Evolutionary conservation across 2,329 filamentous ascomycete species (phyloP).

Genomic region (Metarhizium guizhouense): DNA sequence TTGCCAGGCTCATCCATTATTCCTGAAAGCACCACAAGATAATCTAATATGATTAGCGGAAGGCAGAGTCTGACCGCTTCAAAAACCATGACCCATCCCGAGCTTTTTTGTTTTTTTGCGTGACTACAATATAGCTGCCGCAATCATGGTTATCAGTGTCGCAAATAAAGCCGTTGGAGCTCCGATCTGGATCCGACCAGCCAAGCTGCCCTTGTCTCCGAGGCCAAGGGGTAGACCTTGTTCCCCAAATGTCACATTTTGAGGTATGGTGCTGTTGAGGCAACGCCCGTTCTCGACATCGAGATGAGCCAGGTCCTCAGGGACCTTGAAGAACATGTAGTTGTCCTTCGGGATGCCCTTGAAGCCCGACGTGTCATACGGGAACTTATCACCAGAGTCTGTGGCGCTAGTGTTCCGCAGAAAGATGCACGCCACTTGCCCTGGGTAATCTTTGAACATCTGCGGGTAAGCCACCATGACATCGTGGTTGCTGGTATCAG

Average conservation of each 20-base stretch:
- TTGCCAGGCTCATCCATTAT: too few relatives aligned
- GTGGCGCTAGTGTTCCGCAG: constrained; percentile 66
- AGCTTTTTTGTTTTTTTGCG: neutral
- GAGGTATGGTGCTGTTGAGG: constrained; percentile 52
- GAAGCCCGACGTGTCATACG: constrained; percentile 68
- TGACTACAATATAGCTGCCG: constrained; percentile 8
- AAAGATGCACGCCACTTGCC: constrained; percentile 69
- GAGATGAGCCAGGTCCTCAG: constrained; percentile 57
- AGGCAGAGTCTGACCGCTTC: too few relatives aligned
- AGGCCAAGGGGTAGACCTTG: constrained; percentile 48
- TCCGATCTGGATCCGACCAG: constrained; percentile 9
- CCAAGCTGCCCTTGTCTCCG: constrained; percentile 23
- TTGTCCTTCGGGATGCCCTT: constrained; percentile 52
- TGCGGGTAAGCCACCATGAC: constrained; percentile 59
- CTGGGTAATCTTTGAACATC: constrained; percentile 56
- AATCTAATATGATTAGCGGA: neutral
- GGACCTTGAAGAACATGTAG: constrained; percentile 74
- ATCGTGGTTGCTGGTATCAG: constrained; percentile 68
- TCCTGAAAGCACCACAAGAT: neutral
- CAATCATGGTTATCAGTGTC: constrained; percentile 12
- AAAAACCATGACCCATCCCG: too few relatives aligned
- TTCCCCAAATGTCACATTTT: constrained; percentile 63
- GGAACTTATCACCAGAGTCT: constrained; percentile 57
- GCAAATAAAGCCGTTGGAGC: constrained; percentile 13
- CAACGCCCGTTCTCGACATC: constrained; percentile 63